A percentile compares a stretch with the other conserved stretches of the same genome.
These are phyloP conservation scores for Pseudogymnoascus sp. DNA, from an alignment of 2,329 filamentous ascomycete genomes.

Conservation along the genomic window DNA sequence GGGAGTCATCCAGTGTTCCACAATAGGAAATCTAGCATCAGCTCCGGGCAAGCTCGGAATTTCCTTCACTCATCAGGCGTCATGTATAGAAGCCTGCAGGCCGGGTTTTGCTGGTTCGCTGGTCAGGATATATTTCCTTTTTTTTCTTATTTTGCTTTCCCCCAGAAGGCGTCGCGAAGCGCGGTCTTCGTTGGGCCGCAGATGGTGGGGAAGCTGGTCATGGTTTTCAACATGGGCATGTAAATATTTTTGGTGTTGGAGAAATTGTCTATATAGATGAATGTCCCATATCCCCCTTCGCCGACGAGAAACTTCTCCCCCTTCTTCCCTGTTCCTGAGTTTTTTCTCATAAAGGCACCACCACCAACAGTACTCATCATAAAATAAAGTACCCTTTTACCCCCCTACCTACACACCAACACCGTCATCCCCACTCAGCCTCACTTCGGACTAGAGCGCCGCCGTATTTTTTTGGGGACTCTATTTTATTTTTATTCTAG, in stretches of 20 bases:
- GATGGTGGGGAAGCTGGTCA: conserved; percentile 1
- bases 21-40: neutral
- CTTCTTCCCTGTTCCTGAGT: neutral
- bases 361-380: neutral
- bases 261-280: neutral
- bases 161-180: neutral
- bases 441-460: neutral
- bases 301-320: neutral
- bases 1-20: neutral
- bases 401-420: neutral
- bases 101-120: neutral
- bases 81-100: neutral
- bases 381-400: neutral
- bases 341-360: neutral
- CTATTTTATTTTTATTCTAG: neutral
- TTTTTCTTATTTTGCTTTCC: neutral
- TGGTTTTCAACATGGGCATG: neutral
- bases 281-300: neutral
- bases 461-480: neutral
- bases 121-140: neutral
- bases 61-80: neutral
- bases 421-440: neutral
- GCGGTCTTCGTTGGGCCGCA: neutral
- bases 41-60: neutral
- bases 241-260: neutral